A percentile compares a stretch with the other conserved stretches of the same genome.
Evolutionary conservation across 2,329 filamentous ascomycete genomes (phyloP).

Genomic region (Xylaria hypoxylon): DNA sequence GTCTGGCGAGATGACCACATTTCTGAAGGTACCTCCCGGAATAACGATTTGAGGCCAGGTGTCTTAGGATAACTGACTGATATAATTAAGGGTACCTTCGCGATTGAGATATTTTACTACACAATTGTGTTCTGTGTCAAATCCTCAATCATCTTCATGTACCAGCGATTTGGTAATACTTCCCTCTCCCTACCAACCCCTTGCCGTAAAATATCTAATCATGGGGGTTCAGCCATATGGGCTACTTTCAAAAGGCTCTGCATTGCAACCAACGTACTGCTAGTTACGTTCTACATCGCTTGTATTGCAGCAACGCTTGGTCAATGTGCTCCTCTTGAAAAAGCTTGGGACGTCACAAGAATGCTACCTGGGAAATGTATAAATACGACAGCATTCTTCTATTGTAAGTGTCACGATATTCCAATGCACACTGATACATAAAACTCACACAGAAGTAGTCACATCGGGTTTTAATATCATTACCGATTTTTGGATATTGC

Average conservation of each 20-base stretch:
- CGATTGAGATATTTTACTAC: constrained; percentile 58
- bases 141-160: constrained; percentile 59
- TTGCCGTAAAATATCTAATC: not conserved
- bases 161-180: constrained; percentile 58
- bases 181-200: not conserved
- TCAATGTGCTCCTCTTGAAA: constrained; percentile 57
- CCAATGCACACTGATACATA: not conserved
- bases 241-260: constrained; percentile 49
- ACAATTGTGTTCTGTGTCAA: constrained; percentile 56
- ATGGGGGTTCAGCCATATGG: constrained; percentile 40
- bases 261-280: constrained; percentile 53
- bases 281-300: constrained; percentile 56
- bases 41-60: no score
- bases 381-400: constrained; percentile 56
- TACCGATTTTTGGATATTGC: constrained; percentile 60
- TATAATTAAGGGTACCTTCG: constrained; percentile 40
- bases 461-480: constrained; percentile 60
- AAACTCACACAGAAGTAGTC: constrained; percentile 43
- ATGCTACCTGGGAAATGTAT: constrained; percentile 54
- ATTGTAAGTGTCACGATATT: constrained; percentile 48
- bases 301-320: constrained; percentile 55
- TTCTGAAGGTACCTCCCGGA: constrained; percentile 33
- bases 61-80: not conserved
- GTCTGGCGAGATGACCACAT: constrained; percentile 33
- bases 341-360: constrained; percentile 55